Conservation (phyloP, 257 asterid species). For the Nicotiana attenuata region DNA sequence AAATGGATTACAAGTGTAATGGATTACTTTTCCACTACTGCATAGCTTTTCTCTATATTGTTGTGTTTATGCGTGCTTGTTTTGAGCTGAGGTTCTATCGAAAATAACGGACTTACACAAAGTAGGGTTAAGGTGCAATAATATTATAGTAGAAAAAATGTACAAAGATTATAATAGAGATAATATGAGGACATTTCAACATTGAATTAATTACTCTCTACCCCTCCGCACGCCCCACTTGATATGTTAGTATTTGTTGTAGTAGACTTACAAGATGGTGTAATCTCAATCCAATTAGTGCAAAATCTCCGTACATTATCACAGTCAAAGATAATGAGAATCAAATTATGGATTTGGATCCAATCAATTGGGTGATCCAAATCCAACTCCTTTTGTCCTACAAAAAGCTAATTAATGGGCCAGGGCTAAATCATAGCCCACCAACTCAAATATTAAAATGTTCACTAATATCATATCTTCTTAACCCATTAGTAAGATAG, state of each 20-base stretch:
- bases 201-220: no score
- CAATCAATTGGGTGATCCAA: neutral
- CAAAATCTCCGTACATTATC: neutral
- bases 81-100: no score
- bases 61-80: no score
- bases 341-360: neutral
- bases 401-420: neutral
- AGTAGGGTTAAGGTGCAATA: no score
- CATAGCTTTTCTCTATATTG: no score
- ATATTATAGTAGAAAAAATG: no score
- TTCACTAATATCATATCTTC: neutral
- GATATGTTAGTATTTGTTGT: no score
- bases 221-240: no score
- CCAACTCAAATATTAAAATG: neutral
- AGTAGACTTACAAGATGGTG: neutral
- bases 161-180: no score
- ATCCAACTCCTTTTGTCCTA: neutral
- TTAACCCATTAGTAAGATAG: neutral
- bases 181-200: no score
- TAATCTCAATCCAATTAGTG: neutral
- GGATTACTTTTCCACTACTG: no score
- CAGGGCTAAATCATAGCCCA: neutral
- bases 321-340: neutral
- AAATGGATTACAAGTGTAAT: neutral
- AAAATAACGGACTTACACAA: no score